phyloP scores from a whole-genome alignment of 2,329 filamentous ascomycete species.

The Fragosphaeria purpurea region DNA sequence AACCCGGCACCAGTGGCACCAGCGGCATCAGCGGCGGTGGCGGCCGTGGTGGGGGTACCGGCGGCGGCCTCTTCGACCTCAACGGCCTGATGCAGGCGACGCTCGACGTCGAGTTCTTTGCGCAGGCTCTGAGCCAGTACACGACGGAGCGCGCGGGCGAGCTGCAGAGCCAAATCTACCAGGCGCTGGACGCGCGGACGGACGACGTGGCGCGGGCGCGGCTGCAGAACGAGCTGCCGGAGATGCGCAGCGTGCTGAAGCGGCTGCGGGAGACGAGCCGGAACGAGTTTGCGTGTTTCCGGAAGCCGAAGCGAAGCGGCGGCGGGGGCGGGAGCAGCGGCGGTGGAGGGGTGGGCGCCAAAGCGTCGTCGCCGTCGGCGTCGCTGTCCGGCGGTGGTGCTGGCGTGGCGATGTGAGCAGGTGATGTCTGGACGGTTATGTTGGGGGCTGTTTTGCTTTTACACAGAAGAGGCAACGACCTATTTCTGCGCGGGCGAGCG shows the following conservation, averaged over 20 bases:
- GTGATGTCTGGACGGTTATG: too few relatives aligned
- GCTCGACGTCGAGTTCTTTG: conserved; percentile 91
- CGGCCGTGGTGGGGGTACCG: too few relatives aligned
- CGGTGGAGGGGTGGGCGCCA: background rate
- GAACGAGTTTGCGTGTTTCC: conserved; percentile 82
- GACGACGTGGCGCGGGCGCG: conserved; percentile 73
- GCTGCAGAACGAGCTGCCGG: conserved; percentile 78
- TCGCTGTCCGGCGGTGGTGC: background rate
- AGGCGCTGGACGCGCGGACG: conserved; percentile 79
- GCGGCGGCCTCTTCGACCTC: conserved; percentile 49
- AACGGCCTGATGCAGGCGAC: conserved; percentile 91
- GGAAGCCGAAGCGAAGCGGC: conserved; percentile 42
- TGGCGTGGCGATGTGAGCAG: background rate
- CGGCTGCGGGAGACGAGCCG: conserved; percentile 69
- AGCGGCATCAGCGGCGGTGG: conserved; percentile 16
- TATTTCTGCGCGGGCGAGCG: too few relatives aligned
- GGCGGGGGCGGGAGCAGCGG: background rate
- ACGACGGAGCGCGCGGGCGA: conserved; percentile 74
- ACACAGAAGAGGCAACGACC: too few relatives aligned
- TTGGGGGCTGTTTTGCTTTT: too few relatives aligned
- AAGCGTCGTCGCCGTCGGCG: background rate
- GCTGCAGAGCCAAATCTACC: conserved; percentile 76
- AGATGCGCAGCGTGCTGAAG: conserved; percentile 83
- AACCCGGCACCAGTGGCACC: conserved; percentile 22
- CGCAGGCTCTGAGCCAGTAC: conserved; percentile 84